Evolutionary conservation across 148 eudicot species (phyloP).

Genomic region (Chenopodium suecicum): DNA sequence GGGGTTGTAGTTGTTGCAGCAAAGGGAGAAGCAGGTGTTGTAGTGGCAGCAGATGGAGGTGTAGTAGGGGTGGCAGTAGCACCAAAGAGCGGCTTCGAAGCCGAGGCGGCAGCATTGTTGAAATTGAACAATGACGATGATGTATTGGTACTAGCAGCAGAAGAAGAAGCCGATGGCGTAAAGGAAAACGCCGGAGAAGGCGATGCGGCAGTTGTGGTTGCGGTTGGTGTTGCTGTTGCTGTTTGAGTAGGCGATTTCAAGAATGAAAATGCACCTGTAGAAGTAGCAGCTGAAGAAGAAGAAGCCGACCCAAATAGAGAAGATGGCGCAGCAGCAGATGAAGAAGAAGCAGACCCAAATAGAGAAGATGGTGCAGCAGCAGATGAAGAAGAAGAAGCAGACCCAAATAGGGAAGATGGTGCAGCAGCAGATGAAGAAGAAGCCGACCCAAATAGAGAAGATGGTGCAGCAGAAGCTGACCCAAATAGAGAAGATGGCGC

Average conservation of each 20-base stretch:
- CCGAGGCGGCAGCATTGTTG: slow-evolving; percentile 9
- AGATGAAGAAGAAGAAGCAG: no score
- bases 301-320: background rate
- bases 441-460: no score
- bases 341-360: background rate
- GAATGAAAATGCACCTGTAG: background rate
- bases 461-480: background rate
- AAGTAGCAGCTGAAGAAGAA: background rate
- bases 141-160: background rate
- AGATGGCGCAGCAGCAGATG: background rate
- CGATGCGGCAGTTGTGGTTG: background rate
- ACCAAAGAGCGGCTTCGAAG: slow-evolving; percentile 6
- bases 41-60: background rate
- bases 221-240: background rate
- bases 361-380: background rate
- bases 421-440: background rate
- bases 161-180: slow-evolving; percentile 6
- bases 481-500: background rate
- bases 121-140: background rate
- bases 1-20: background rate
- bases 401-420: no score
- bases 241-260: background rate
- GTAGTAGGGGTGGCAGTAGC: background rate
- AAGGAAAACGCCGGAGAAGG: slow-evolving; percentile 16
- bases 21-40: background rate